Conservation (phyloP, 2,329 filamentous ascomycete species). For the Talaromyces sp. region DNA sequence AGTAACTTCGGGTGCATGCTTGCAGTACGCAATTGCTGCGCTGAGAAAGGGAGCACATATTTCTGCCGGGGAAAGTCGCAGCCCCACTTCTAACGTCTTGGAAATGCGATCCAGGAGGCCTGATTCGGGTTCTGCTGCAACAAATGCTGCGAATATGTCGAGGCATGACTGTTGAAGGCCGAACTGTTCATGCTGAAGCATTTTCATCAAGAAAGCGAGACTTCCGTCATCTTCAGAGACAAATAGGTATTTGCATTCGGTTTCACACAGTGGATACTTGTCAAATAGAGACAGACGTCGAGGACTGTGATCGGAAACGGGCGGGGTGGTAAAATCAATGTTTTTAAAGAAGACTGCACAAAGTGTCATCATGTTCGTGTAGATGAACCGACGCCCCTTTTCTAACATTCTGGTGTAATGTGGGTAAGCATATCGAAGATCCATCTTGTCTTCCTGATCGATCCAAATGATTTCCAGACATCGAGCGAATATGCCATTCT, state of each 20-base stretch:
- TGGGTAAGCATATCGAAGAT: conserved; percentile 58
- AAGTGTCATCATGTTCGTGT: conserved; percentile 46
- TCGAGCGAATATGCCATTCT: conserved; percentile 62
- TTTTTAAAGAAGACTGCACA: conserved; percentile 41
- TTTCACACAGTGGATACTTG: conserved; percentile 36
- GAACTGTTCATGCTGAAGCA: conserved; percentile 62
- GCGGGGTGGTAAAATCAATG: conserved; percentile 40
- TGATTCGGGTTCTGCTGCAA: conserved; percentile 56
- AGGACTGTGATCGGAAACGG: conserved; percentile 27
- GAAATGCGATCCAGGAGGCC: conserved; percentile 54
- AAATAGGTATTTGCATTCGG: conserved; percentile 39
- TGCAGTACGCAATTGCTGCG: conserved; percentile 59
- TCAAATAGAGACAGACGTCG: conserved; percentile 27
- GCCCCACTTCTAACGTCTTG: conserved; percentile 56
- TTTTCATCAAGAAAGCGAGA: conserved; percentile 58
- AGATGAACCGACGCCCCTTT: conserved; percentile 50
- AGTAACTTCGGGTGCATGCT: conserved; percentile 38
- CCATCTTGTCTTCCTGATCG: conserved; percentile 54
- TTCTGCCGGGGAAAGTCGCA: conserved; percentile 55
- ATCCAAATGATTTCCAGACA: conserved; percentile 63
- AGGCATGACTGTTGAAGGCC: conserved; percentile 53
- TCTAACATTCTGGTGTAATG: conserved; percentile 47
- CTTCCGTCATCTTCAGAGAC: conserved; percentile 37
- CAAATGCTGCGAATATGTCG: conserved; percentile 60
- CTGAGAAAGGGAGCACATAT: conserved; percentile 60